Percentiles rank a stretch among this genome's conserved stretches.
phyloP scores from a whole-genome alignment of 257 asterid species.

The Rehmannia glutinosa region DNA sequence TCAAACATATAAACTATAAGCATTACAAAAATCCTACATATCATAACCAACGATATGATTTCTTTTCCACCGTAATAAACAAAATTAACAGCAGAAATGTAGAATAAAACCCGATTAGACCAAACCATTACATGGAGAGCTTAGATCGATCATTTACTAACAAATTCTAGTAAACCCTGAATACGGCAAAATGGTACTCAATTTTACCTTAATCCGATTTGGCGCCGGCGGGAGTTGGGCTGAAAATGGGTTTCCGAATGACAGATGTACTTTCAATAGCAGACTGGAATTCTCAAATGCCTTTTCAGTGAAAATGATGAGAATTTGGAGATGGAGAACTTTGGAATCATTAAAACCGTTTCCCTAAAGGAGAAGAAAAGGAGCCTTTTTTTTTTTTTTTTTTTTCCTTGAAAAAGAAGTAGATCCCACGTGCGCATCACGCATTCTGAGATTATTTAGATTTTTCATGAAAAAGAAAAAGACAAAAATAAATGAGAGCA shows the following conservation, averaged over 20 bases:
- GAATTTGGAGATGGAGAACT: conserved; percentile 18
- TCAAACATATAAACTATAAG: not conserved
- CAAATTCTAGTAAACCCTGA: conserved; percentile 17
- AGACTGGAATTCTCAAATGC: not conserved
- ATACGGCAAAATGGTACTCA: not conserved
- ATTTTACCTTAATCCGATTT: not conserved
- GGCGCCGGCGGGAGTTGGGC: conserved; percentile 18
- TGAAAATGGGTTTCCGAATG: not conserved
- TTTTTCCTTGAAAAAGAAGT: not conserved
- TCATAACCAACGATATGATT: not conserved
- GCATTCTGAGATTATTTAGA: conserved; percentile 13
- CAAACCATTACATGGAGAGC: not conserved
- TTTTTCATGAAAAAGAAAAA: not conserved
- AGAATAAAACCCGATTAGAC: not conserved
- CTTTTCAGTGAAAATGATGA: conserved; percentile 11
- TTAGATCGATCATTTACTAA: conserved; percentile 10
- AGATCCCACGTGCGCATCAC: conserved; percentile 24
- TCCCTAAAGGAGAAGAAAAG: conserved; percentile 21
- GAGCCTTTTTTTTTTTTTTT: not conserved
- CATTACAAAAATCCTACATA: too few species aligned
- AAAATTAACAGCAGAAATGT: not conserved
- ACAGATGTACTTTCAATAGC: not conserved
- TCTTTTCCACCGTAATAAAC: not conserved
- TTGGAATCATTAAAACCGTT: too few species aligned
- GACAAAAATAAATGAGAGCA: not conserved